Conservation (phyloP, 192 early-diverging fungal species). For the Gamsiella multidivaricata region DNA sequence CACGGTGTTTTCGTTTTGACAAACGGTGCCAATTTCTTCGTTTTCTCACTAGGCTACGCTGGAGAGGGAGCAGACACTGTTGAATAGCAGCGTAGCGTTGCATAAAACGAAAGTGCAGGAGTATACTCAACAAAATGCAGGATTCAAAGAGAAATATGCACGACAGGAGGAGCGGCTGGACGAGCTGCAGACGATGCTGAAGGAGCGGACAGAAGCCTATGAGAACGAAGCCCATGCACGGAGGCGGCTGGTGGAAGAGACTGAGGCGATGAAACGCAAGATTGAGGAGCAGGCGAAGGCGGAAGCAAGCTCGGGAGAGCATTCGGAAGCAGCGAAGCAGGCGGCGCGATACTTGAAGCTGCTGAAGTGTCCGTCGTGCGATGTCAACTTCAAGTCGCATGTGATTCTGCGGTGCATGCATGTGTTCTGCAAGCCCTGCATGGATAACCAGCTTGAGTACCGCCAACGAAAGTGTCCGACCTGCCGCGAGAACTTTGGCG, state of each 20-base stretch:
- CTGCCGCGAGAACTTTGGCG: constrained; percentile 85
- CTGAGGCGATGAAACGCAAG: constrained; percentile 68
- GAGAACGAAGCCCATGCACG: constrained; percentile 70
- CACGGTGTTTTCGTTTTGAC: no score
- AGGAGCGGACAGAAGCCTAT: constrained; percentile 73
- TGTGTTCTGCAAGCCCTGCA: constrained; percentile 92
- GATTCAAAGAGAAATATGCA: constrained; percentile 41
- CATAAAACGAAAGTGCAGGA: constrained; percentile 43
- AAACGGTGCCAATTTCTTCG: no score
- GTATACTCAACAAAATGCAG: constrained; percentile 39
- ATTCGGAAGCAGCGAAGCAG: constrained; percentile 33
- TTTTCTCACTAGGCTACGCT: constrained; percentile 27
- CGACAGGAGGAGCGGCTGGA: constrained; percentile 42
- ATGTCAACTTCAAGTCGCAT: constrained; percentile 87
- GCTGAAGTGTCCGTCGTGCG: constrained; percentile 91
- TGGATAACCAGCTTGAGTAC: constrained; percentile 85
- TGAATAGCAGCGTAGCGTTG: constrained; percentile 30
- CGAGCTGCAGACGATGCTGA: constrained; percentile 61
- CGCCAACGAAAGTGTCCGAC: constrained; percentile 93
- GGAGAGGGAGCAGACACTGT: constrained; percentile 42
- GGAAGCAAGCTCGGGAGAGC: constrained; percentile 10
- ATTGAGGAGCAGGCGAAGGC: constrained; percentile 63
- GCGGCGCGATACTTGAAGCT: constrained; percentile 69
- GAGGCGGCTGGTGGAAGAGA: constrained; percentile 67
- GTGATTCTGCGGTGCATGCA: constrained; percentile 92